Evolutionary conservation across 768 basidiomycete genomes (phyloP).

Genomic region (Boletus insuetus): DNA sequence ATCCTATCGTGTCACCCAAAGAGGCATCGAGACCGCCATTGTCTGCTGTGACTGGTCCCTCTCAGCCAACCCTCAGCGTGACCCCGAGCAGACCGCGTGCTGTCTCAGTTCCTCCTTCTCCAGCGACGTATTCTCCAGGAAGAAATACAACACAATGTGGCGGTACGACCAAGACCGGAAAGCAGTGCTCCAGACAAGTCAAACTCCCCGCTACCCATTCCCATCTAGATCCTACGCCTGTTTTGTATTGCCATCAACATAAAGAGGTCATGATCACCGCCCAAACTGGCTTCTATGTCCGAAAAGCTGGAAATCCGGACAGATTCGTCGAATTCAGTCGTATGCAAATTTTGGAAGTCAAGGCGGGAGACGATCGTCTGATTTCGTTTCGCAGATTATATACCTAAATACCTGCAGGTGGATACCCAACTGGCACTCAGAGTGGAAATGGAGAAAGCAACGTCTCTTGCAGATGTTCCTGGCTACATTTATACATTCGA

Average conservation of each 20-base stretch:
- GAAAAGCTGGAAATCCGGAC: conserved; percentile 35
- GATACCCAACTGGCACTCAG: conserved; percentile 59
- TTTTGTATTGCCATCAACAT: conserved; percentile 65
- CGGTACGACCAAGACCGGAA: conserved; percentile 62
- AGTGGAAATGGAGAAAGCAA: conserved; percentile 52
- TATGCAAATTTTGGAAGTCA: conserved; percentile 26
- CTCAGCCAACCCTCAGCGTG: conserved; percentile 11
- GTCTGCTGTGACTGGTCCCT: not conserved
- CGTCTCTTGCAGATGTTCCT: conserved; percentile 54
- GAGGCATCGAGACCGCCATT: not conserved
- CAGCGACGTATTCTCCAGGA: conserved; percentile 16
- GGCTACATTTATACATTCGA: conserved; percentile 86
- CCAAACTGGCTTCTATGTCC: conserved; percentile 57
- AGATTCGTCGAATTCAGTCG: conserved; percentile 60
- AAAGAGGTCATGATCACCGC: conserved; percentile 45
- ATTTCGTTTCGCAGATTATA: conserved; percentile 50
- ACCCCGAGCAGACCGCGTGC: conserved; percentile 22
- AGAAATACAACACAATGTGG: conserved; percentile 47
- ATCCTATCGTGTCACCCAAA: conserved; percentile 17
- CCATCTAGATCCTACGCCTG: conserved; percentile 27
- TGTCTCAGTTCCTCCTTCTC: conserved; percentile 17
- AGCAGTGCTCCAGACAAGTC: conserved; percentile 58
- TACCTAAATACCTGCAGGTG: conserved; percentile 59
- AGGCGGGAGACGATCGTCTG: conserved; percentile 3
- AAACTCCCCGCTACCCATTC: conserved; percentile 38